Percentiles rank a stretch among this genome's conserved stretches.
Conservation (phyloP, 352 stramenopile genomes). For the Globisporangium megalacanthum region DNA sequence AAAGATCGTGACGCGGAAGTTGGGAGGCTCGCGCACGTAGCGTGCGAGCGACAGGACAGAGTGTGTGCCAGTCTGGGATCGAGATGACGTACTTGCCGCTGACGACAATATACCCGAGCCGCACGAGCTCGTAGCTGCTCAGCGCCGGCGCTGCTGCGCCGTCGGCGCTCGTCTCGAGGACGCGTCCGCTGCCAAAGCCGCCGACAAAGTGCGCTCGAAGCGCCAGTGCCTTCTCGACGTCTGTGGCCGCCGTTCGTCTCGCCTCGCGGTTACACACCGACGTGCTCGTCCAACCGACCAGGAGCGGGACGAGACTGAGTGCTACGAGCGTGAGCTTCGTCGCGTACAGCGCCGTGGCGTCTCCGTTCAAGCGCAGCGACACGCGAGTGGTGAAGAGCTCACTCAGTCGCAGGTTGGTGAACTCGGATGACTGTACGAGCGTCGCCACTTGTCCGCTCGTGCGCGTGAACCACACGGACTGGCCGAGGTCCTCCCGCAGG, state of each 20-base stretch:
- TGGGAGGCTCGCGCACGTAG: slow-evolving; percentile 14
- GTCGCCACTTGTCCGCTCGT: not conserved
- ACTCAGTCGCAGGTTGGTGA: slow-evolving; percentile 4
- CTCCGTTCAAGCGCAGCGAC: slow-evolving; percentile 10
- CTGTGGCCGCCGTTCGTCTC: not conserved
- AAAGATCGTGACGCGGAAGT: slow-evolving; percentile 26
- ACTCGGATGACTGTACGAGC: slow-evolving; percentile 8
- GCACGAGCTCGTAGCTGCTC: slow-evolving; percentile 14
- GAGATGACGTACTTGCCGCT: slow-evolving; percentile 11
- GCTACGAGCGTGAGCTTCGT: slow-evolving; percentile 11
- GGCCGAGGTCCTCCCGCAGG: slow-evolving; percentile 7
- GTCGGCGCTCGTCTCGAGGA: not conserved
- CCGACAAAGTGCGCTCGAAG: slow-evolving; percentile 10
- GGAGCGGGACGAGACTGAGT: slow-evolving; percentile 9
- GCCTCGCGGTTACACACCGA: slow-evolving; percentile 1
- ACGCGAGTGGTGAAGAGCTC: slow-evolving; percentile 6
- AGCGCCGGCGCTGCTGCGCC: not conserved
- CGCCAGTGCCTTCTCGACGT: slow-evolving; percentile 10
- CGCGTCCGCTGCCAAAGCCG: slow-evolving; percentile 5
- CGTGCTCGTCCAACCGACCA: slow-evolving; percentile 7
- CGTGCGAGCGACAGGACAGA: slow-evolving; percentile 15
- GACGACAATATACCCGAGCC: slow-evolving; percentile 15
- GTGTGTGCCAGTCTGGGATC: slow-evolving; percentile 18
- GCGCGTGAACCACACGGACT: slow-evolving; percentile 6
- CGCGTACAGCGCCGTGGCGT: slow-evolving; percentile 7